Percentiles rank a stretch among this genome's conserved stretches.
Conservation (phyloP, 2,329 filamentous ascomycete species). For the Xylaria hypoxylon region DNA sequence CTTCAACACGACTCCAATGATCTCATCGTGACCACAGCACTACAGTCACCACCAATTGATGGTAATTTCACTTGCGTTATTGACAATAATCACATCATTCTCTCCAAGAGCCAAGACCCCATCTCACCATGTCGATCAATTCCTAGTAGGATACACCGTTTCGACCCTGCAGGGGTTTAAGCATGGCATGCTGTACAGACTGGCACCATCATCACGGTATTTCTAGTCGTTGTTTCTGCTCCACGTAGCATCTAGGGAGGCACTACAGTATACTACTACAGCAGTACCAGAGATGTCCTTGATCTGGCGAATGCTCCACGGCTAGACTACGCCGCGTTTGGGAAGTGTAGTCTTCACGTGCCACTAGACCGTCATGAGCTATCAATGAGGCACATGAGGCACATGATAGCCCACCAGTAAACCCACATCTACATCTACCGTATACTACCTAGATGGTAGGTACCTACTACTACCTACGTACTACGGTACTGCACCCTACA, state of each 20-base stretch:
- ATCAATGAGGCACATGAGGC: conserved; percentile 21
- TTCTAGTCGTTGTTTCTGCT: conserved; percentile 23
- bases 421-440: conserved; percentile 11
- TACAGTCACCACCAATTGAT: conserved; percentile 24
- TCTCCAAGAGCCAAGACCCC: conserved; percentile 35
- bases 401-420: conserved; percentile 16
- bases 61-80: conserved; percentile 33
- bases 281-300: conserved; percentile 18
- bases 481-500: not conserved
- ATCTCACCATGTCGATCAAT: conserved; percentile 31
- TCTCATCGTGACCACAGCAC: conserved; percentile 20
- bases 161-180: conserved; percentile 31
- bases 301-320: conserved; percentile 33
- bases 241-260: conserved; percentile 36
- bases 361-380: conserved; percentile 26
- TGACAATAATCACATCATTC: conserved; percentile 32
- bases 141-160: conserved; percentile 28
- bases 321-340: conserved; percentile 19
- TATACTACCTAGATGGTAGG: too few species aligned
- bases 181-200: conserved; percentile 22
- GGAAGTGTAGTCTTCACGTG: conserved; percentile 31
- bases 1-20: conserved; percentile 27
- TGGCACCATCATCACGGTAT: conserved; percentile 27
- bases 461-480: too few species aligned
- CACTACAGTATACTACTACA: conserved; percentile 9